phyloP scores from a whole-genome alignment of 495 filamentous ascomycete genomes.

The Lepraria neglecta region DNA sequence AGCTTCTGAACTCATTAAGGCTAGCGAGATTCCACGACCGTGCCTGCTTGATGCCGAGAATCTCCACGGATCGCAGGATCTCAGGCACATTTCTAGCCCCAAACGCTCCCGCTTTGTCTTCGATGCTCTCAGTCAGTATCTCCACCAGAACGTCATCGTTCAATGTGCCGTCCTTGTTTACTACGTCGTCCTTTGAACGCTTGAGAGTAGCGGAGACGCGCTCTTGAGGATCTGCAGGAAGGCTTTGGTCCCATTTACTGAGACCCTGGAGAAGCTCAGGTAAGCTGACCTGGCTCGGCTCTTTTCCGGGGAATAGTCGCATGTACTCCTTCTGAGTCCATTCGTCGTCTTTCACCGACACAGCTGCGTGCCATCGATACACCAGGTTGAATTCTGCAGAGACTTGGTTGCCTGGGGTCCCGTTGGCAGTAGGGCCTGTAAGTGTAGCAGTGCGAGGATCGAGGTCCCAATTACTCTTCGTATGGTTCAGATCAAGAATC shows the following conservation, averaged over 20 bases:
- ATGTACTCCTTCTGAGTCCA: constrained; percentile 65
- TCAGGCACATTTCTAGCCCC: constrained; percentile 71
- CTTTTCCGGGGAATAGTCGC: constrained; percentile 51
- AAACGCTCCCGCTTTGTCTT: constrained; percentile 52
- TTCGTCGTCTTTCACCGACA: constrained; percentile 63
- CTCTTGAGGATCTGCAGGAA: constrained; percentile 57
- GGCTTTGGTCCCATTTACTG: constrained; percentile 48
- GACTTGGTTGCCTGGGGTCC: constrained; percentile 61
- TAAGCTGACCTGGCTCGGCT: constrained; percentile 44
- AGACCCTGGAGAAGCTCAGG: constrained; percentile 55
- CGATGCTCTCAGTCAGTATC: constrained; percentile 58
- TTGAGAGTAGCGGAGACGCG: constrained; percentile 57
- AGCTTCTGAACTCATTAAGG: constrained; percentile 80
- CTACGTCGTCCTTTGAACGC: constrained; percentile 53
- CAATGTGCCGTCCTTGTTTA: constrained; percentile 59
- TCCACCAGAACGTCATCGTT: constrained; percentile 62
- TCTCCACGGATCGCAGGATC: constrained; percentile 68
- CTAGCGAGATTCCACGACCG: constrained; percentile 76
- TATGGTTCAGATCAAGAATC: constrained; percentile 69
- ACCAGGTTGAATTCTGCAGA: constrained; percentile 73
- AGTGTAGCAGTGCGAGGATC: constrained; percentile 54
- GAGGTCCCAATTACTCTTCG: constrained; percentile 64
- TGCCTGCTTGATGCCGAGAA: constrained; percentile 79
- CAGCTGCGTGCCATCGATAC: constrained; percentile 76
- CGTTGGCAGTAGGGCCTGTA: constrained; percentile 34